Percentiles rank a stretch among this genome's conserved stretches.
Conservation (phyloP, 129 eudicot genomes). For the Centrapalus pauciflorus region DNA sequence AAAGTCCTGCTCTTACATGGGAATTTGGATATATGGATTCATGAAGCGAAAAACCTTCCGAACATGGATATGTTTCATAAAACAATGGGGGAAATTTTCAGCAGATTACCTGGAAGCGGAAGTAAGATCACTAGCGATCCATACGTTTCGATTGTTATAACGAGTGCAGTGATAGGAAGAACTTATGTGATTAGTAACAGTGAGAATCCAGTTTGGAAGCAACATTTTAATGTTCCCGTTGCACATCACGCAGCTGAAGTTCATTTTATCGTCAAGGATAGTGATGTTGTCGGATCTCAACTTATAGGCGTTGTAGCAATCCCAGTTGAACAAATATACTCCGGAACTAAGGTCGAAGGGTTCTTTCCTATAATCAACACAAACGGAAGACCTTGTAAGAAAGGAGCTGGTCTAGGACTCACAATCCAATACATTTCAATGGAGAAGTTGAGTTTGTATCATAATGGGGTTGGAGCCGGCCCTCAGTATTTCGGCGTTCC, state of each 20-base stretch:
- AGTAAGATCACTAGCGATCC: conserved; percentile 86
- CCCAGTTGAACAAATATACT: conserved; percentile 69
- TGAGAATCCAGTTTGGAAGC: conserved; percentile 93
- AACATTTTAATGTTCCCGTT: conserved; percentile 79
- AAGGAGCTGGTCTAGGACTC: conserved; percentile 75
- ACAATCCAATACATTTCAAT: conserved; percentile 77
- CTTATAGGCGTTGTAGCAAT: conserved; percentile 76
- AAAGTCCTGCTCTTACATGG: conserved; percentile 86
- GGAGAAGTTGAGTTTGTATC: conserved; percentile 55
- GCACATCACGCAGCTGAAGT: conserved; percentile 90
- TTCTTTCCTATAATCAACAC: conserved; percentile 57
- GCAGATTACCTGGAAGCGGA: conserved; percentile 48
- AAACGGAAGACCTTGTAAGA: conserved; percentile 74
- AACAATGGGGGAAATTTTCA: conserved; percentile 77
- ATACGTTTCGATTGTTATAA: conserved; percentile 62
- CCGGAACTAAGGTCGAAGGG: conserved; percentile 61
- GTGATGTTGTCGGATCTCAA: conserved; percentile 92
- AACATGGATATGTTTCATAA: conserved; percentile 99
- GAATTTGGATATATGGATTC: conserved; percentile 76
- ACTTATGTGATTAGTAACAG: conserved; percentile 77
- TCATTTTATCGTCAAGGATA: conserved; percentile 84
- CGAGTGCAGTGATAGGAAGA: conserved; percentile 75
- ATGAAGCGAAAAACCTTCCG: conserved; percentile 93
- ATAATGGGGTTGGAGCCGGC: conserved; percentile 86
- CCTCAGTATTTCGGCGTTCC: conserved; percentile 61